Percentiles rank a stretch among this genome's conserved stretches.
Evolutionary conservation across 2,329 filamentous ascomycete genomes (phyloP).

Genomic region (Aspergillus persii): DNA sequence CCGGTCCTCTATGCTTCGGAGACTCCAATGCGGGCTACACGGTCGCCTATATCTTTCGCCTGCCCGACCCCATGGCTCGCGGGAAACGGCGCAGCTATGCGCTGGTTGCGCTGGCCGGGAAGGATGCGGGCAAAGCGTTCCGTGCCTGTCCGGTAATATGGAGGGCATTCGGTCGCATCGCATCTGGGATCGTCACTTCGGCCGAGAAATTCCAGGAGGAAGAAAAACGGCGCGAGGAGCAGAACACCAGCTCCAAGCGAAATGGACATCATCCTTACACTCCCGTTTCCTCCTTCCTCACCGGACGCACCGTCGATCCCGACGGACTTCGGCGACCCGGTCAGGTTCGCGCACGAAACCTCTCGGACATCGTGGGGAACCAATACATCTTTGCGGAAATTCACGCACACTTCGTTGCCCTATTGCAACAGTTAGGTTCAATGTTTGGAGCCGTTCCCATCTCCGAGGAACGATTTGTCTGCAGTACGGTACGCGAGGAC

Average conservation of each 20-base stretch:
- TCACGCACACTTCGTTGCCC: slow-evolving; percentile 53
- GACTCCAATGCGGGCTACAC: slow-evolving; percentile 57
- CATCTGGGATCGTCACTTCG: slow-evolving; percentile 49
- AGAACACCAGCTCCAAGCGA: slow-evolving; percentile 25
- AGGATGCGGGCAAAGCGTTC: slow-evolving; percentile 49
- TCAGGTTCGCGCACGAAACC: slow-evolving; percentile 54
- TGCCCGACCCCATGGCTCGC: slow-evolving; percentile 57
- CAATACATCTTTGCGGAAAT: slow-evolving; percentile 59
- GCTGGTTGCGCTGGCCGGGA: slow-evolving; percentile 56
- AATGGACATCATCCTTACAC: slow-evolving; percentile 46
- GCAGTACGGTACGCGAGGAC: slow-evolving; percentile 37
- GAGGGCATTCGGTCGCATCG: slow-evolving; percentile 55
- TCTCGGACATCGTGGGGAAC: slow-evolving; percentile 59
- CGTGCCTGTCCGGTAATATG: slow-evolving; percentile 50
- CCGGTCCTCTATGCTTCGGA: slow-evolving; percentile 59
- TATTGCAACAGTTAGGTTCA: slow-evolving; percentile 47
- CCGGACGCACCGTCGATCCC: slow-evolving; percentile 55
- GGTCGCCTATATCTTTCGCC: slow-evolving; percentile 59
- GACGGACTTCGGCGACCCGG: slow-evolving; percentile 54
- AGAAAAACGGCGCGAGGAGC: slow-evolving; percentile 44
- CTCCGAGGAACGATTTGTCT: slow-evolving; percentile 42
- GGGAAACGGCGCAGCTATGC: slow-evolving; percentile 58
- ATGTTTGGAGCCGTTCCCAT: slow-evolving; percentile 46
- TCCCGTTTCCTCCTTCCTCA: slow-evolving; percentile 58
- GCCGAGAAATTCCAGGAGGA: slow-evolving; percentile 47